These are phyloP conservation scores for Solanum raphanifolium DNA, from an alignment of 257 asterid species.

Conservation along the genomic window DNA sequence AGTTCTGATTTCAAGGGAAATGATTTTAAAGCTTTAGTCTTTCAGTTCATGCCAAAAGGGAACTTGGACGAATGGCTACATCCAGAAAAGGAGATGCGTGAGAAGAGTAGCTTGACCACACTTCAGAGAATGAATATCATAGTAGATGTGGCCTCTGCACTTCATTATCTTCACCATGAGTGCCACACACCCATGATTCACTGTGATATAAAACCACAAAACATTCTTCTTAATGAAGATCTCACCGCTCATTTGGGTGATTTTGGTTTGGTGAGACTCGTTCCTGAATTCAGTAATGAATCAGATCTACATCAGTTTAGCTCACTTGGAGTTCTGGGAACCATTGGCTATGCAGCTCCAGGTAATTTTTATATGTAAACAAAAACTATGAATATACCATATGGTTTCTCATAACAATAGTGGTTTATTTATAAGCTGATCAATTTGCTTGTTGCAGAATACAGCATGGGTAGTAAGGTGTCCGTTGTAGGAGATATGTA, in stretches of 20 bases:
- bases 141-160: slow-evolving; percentile 35
- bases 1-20: slow-evolving; percentile 29
- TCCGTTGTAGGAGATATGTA: not conserved
- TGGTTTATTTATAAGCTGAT: not conserved
- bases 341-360: slow-evolving; percentile 47
- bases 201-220: slow-evolving; percentile 42
- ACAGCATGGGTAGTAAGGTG: slow-evolving; percentile 15
- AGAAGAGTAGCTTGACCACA: slow-evolving; percentile 10
- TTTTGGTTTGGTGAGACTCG: not conserved
- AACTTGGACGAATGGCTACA: slow-evolving; percentile 44
- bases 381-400: not conserved
- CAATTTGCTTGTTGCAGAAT: slow-evolving; percentile 15
- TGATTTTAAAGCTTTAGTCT: slow-evolving; percentile 41
- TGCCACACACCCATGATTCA: slow-evolving; percentile 27
- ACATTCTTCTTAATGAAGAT: slow-evolving; percentile 22
- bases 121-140: slow-evolving; percentile 28
- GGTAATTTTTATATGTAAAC: slow-evolving; percentile 6
- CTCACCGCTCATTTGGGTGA: not conserved
- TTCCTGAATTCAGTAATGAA: not conserved
- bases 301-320: slow-evolving; percentile 13
- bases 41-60: slow-evolving; percentile 34
- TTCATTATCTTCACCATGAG: slow-evolving; percentile 36
- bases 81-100: slow-evolving; percentile 7
- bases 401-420: not conserved
- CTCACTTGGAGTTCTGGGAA: slow-evolving; percentile 32